Evolutionary conservation across 148 eudicot genomes (phyloP), one percentile per base, ranked within the genome.

Genomic region (Oxyria digyna): DNA sequence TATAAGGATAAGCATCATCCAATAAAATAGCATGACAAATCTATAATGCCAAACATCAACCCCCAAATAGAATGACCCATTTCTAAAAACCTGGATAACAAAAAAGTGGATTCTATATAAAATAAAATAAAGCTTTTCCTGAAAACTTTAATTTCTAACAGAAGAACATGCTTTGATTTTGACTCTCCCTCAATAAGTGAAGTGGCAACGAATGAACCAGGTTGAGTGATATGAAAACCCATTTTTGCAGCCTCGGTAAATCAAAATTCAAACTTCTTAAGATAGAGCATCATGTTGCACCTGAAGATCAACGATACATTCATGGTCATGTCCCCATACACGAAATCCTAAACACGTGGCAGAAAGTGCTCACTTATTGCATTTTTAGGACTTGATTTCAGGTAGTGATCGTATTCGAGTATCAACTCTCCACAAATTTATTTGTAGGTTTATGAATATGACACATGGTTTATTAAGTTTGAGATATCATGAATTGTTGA

Each of bases 251-350:
- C 93, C 84, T 94, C 99, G 32, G 38, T 59, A 20, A 29, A 4
- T n/a, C n/a, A n/a, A 31, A 20, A 59, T 13, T 8, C 20, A 29
- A 4, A 29, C 6, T 9, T 6, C 38, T 59, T 14, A 35, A 59
- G 65, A 29, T 6, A 29, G 18, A 12, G 4, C 65, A 29, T 63
- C 46, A 73, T 50, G 46, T 21, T 69, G 72, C 68, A 93, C 99
- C 97, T 94, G 96, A 68, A 97, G 99, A 69, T 91, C 97, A 84
- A 91, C 78, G 75, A 94, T 86, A 79, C 99, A 90, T 84, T 94
- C 99, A 74, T 94, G 99, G 73, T 94, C 99, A 80, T 94, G 99
- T n/a, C 99, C 99, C 99, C 99, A 94, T 68, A 94, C 96, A 42
- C 78, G 73, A 94, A 94, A 78, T 94, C 99, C 81, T 91, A 85